Base-by-base conservation (phyloP, 371 early-diverging fungal species). In the Sporodiniella umbellata region DNA sequence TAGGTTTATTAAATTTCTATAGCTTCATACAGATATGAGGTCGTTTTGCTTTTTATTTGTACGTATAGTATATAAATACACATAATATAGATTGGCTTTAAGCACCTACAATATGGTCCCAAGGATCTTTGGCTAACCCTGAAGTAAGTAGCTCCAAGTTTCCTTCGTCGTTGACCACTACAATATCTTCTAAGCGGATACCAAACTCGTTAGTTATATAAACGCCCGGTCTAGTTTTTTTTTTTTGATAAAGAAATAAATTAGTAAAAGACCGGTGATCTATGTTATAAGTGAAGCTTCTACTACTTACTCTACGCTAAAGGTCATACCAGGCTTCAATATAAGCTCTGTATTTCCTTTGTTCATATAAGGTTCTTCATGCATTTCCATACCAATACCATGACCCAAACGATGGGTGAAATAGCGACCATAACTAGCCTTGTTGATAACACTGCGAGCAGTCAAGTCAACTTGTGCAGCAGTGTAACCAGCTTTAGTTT, bases 401-500 rank as follows among this genome's bases (percentile, higher is more conserved):
- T 83, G 84, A 1, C 84, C 84, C 44, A 80, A 31, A 3, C 81
- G 72, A 55, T 83, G 84, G 2, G 78, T 78, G 35, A 83, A 83
- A 26, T 60, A 73, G 8, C 48, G 28, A 2, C 76, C 81, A 44
- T 70, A 78, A 0, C 78, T 75, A 23, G 65, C 70, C 2, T 62
- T 37, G 10, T 56, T 58, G 53, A 83, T 79, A 33, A 73, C 42
- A 19, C 53, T 25, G 4, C 81, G 70, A 2, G 81, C 81, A 3
- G 72, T 68, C 56, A 75, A 58, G 55, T 83, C 84, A 3, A 83
- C 68, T 33, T 78, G 56, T 12, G 76, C 75, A 49, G 79, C 80
- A 0, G 53, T 62, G 7, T 19, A 21, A 8, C 70, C 70, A 2
- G 62, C 50, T 0, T 42, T 59, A 1, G 59, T 56, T 10, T 54